A percentile compares a stretch with the other conserved stretches of the same genome.
These are phyloP conservation scores for Crataegus laevigata DNA, from an alignment of 306 rosid genomes.

Conservation along the genomic window DNA sequence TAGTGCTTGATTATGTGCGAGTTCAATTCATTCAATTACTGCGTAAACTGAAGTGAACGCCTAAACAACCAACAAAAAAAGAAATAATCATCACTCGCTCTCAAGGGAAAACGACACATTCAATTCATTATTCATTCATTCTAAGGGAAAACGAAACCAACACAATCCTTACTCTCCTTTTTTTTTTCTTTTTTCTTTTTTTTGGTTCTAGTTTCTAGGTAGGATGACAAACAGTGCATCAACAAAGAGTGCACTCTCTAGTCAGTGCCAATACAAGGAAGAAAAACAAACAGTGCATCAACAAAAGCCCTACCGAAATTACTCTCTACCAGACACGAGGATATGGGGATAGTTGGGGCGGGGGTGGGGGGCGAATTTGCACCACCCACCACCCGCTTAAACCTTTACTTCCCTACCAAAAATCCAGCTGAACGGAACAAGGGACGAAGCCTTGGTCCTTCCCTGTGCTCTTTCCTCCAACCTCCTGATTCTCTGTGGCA, in stretches of 20 bases:
- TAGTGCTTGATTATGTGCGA: too few species aligned
- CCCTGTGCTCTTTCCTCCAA: constrained; percentile 46
- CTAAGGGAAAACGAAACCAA: not conserved
- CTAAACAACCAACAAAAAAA: too few species aligned
- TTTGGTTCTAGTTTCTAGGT: not conserved
- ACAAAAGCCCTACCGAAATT: not conserved
- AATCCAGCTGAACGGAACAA: constrained; percentile 46
- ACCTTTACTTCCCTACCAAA: constrained; percentile 27
- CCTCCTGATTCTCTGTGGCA: constrained; percentile 40
- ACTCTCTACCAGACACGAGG: not conserved
- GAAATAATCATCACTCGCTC: too few species aligned
- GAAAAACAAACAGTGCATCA: not conserved
- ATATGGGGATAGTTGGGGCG: not conserved
- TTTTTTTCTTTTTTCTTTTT: too few species aligned
- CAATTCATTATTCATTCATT: not conserved
- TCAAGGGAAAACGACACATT: too few species aligned
- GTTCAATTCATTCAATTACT: too few species aligned
- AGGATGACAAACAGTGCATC: not conserved
- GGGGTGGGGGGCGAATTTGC: not conserved
- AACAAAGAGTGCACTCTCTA: too few species aligned
- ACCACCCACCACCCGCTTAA: not conserved
- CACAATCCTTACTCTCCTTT: not conserved
- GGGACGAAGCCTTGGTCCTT: constrained; percentile 33
- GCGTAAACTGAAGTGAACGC: too few species aligned
- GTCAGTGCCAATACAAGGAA: too few species aligned